Percentiles rank a stretch among this genome's conserved stretches.
Conservation (phyloP, 208 protist species). For the Crithidia expoeki region DNA sequence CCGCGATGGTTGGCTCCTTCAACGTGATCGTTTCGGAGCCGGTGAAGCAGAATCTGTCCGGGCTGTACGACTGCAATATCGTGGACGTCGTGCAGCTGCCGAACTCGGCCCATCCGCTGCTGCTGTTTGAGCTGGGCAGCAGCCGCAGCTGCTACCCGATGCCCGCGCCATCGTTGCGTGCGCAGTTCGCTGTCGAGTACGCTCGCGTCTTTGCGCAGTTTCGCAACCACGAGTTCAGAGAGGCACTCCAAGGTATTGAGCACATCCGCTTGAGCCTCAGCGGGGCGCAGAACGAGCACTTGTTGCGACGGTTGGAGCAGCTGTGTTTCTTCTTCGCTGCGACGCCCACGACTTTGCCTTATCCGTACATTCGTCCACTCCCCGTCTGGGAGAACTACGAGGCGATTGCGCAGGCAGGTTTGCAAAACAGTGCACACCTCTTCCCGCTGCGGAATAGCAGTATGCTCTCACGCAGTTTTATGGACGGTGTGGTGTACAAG, state of each 20-base stretch:
- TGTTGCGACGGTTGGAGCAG: conserved; percentile 64
- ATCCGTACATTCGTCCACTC: conserved; percentile 66
- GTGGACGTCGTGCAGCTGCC: conserved; percentile 76
- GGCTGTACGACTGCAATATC: conserved; percentile 78
- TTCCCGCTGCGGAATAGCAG: conserved; percentile 9
- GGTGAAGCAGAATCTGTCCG: conserved; percentile 75
- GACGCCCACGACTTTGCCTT: conserved; percentile 37
- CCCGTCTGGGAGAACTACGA: conserved; percentile 84
- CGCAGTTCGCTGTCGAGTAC: conserved; percentile 66
- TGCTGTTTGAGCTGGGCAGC: conserved; percentile 77
- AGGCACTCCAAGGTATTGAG: conserved; percentile 46
- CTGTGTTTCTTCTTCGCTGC: conserved; percentile 66
- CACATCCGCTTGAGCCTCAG: conserved; percentile 28
- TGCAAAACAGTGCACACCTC: conserved; percentile 17
- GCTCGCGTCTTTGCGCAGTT: conserved; percentile 78
- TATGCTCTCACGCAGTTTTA: conserved; percentile 11
- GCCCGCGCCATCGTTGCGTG: conserved; percentile 4
- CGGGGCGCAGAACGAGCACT: conserved; percentile 18
- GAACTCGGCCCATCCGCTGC: conserved; percentile 50
- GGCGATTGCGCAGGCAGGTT: conserved; percentile 37
- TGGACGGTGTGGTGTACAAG: conserved; percentile 26
- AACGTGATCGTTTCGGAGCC: conserved; percentile 74
- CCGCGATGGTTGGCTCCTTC: conserved; percentile 51
- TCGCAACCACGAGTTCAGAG: conserved; percentile 72
- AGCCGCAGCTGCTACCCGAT: conserved; percentile 14